These are phyloP conservation scores for Collybia mongolica DNA, from an alignment of 768 basidiomycete genomes.

Conservation along the genomic window DNA sequence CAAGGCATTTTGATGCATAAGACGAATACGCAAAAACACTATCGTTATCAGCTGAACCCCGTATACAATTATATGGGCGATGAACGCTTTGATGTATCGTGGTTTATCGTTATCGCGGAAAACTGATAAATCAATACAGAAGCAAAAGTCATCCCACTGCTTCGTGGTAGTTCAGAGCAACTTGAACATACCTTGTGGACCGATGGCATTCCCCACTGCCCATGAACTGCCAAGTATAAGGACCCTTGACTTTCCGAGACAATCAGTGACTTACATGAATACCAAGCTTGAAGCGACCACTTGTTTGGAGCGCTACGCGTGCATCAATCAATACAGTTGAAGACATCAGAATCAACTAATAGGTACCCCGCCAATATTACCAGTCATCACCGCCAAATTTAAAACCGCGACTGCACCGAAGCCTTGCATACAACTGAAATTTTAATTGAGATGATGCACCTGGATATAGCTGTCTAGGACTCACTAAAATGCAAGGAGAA, in stretches of 20 bases:
- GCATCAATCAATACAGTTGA: not conserved
- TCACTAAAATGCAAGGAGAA: conserved; percentile 49
- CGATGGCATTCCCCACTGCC: conserved; percentile 50
- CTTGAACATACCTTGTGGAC: conserved; percentile 34
- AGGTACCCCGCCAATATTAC: conserved; percentile 42
- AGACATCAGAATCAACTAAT: not conserved
- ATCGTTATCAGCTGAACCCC: conserved; percentile 38
- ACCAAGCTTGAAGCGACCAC: conserved; percentile 45
- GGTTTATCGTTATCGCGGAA: conserved; percentile 46
- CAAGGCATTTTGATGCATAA: conserved; percentile 40
- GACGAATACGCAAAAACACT: conserved; percentile 35
- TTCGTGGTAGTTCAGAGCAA: not conserved
- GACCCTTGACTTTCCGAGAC: too few relatives aligned
- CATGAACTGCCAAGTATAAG: conserved; percentile 32
- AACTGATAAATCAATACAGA: conserved; percentile 21
- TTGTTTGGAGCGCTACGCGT: conserved; percentile 45
- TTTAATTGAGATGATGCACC: not conserved
- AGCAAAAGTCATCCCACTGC: not conserved
- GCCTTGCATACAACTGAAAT: conserved; percentile 39
- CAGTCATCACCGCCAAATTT: conserved; percentile 45
- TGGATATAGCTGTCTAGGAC: conserved; percentile 10
- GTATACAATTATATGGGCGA: conserved; percentile 47
- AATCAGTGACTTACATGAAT: conserved; percentile 32
- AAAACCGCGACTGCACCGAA: conserved; percentile 46
- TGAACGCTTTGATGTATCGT: conserved; percentile 45